Evolutionary conservation across 2,329 filamentous ascomycete genomes (phyloP).

Genomic region (Leptographium wingfieldii): DNA sequence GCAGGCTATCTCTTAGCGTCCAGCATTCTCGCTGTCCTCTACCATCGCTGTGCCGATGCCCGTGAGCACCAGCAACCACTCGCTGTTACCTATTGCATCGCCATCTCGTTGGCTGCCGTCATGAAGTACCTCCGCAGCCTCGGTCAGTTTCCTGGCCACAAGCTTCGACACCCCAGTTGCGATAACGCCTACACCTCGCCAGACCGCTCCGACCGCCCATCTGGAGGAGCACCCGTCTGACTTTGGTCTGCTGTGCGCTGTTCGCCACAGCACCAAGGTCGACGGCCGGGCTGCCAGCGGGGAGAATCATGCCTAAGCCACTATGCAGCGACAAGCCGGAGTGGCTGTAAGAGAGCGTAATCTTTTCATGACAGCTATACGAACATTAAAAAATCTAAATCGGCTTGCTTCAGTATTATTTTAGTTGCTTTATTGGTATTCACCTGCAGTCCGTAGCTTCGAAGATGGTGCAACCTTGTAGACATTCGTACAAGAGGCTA

Average conservation of each 20-base stretch:
- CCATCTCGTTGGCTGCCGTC: conserved; percentile 41
- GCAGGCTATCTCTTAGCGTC: conserved; percentile 41
- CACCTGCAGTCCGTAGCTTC: no score
- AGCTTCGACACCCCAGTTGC: conserved; percentile 25
- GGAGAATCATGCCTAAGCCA: not conserved
- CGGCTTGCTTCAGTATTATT: no score
- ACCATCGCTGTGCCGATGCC: conserved; percentile 29
- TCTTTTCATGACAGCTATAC: no score
- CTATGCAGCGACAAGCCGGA: not conserved
- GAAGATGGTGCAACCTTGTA: no score
- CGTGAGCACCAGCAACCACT: conserved; percentile 17
- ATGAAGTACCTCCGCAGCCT: conserved; percentile 44
- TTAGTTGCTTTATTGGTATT: no score
- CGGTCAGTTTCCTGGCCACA: conserved; percentile 32
- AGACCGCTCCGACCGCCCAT: conserved; percentile 10
- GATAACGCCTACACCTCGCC: conserved; percentile 14
- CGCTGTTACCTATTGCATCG: conserved; percentile 27
- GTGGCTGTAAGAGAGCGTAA: not conserved
- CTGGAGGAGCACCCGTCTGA: not conserved
- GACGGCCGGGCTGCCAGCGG: not conserved
- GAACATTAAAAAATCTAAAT: no score
- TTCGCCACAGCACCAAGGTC: not conserved
- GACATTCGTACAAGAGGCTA: no score
- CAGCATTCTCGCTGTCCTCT: conserved; percentile 38
- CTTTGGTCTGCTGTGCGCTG: not conserved